A percentile compares a stretch with the other conserved stretches of the same genome.
Conservation (phyloP, 495 filamentous ascomycete genomes). For the Parathielavia hyrcaniae region DNA sequence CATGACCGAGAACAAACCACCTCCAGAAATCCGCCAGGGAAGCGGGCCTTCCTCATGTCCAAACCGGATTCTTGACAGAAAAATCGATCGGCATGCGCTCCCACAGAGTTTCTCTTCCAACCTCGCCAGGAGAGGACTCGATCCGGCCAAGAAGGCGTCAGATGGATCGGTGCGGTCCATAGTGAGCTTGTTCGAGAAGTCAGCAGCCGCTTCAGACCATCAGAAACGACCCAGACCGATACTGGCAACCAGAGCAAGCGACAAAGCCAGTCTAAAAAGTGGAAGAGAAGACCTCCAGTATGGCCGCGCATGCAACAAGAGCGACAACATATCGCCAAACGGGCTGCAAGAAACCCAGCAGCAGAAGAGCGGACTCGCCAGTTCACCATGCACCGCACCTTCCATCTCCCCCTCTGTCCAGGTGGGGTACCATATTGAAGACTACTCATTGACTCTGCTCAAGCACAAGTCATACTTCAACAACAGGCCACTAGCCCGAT, state of each 20-base stretch:
- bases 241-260: not conserved
- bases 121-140: conserved; percentile 6
- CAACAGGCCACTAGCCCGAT: conserved; percentile 25
- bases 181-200: conserved; percentile 20
- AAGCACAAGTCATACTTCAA: conserved; percentile 28
- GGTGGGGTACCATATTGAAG: conserved; percentile 19
- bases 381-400: not conserved
- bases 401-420: not conserved
- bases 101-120: conserved; percentile 22
- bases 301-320: not conserved
- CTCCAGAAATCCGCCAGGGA: not conserved
- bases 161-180: conserved; percentile 20
- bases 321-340: not conserved
- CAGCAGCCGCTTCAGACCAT: not conserved
- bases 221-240: not conserved
- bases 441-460: conserved; percentile 28
- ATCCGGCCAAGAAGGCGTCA: not conserved
- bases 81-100: conserved; percentile 16
- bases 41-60: not conserved
- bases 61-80: conserved; percentile 24
- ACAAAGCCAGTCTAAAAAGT: not conserved
- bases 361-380: not conserved
- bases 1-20: not conserved
- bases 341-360: not conserved
- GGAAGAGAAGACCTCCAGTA: not conserved